Evolutionary conservation across 1,139 yeast genomes (phyloP).

Genomic region (Saccharomycopsis hybrid): DNA sequence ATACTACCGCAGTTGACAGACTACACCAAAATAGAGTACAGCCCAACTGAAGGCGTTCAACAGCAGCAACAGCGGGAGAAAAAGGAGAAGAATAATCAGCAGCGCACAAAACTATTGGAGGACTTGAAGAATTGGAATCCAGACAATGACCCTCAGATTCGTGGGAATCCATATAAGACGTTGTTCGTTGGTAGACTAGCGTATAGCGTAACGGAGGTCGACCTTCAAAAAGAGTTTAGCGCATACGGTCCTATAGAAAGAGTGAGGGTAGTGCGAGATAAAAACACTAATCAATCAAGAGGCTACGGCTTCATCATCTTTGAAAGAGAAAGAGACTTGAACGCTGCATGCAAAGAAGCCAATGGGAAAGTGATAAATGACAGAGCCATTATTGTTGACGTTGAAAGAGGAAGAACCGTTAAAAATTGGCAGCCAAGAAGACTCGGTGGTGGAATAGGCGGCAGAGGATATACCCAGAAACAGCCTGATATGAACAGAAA

Average conservation of each 20-base stretch:
- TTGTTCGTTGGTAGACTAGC: constrained; percentile 70
- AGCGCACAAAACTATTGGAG: constrained; percentile 27
- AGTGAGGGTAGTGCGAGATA: constrained; percentile 57
- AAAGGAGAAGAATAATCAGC: constrained; percentile 28
- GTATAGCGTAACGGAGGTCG: constrained; percentile 62
- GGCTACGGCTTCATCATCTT: constrained; percentile 87
- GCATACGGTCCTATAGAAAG: constrained; percentile 66
- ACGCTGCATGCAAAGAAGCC: constrained; percentile 47
- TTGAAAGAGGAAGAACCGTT: constrained; percentile 73
- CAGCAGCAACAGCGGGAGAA: constrained; percentile 32
- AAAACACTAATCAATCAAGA: constrained; percentile 43
- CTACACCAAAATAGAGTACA: constrained; percentile 30
- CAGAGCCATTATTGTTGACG: constrained; percentile 64
- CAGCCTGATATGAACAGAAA: constrained; percentile 16
- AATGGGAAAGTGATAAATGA: constrained; percentile 48
- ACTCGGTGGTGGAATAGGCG: constrained; percentile 71
- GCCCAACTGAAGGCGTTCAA: constrained; percentile 33
- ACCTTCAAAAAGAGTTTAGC: constrained; percentile 55
- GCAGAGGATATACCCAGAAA: constrained; percentile 41
- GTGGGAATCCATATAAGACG: constrained; percentile 73
- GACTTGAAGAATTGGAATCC: constrained; percentile 48
- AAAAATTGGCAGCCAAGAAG: constrained; percentile 78
- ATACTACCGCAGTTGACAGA: constrained; percentile 33
- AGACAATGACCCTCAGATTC: constrained; percentile 49
- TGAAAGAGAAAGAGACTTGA: constrained; percentile 36